These are phyloP conservation scores for Talaromyces verruculosus DNA, from an alignment of 2,329 filamentous ascomycete species.

Conservation along the genomic window DNA sequence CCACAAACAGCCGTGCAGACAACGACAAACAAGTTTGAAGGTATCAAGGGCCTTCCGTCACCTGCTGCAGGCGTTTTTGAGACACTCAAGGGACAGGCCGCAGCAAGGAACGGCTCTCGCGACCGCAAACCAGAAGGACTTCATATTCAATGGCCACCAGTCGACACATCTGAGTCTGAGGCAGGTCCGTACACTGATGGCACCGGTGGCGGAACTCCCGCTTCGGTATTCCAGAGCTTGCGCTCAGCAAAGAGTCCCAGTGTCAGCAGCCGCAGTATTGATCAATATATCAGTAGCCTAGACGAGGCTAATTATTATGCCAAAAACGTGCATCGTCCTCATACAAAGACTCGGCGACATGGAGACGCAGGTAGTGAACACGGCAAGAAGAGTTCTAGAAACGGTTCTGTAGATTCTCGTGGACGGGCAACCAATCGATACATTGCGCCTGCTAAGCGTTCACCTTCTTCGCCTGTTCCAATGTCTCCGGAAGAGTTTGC, in stretches of 20 bases:
- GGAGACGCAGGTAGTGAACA: conserved; percentile 46
- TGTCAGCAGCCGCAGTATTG: conserved; percentile 65
- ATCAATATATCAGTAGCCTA: conserved; percentile 83
- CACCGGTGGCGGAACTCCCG: conserved; percentile 47
- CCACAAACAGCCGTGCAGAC: conserved; percentile 67
- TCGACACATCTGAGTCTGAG: conserved; percentile 49
- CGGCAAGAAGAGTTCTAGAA: conserved; percentile 52
- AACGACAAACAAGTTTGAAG: conserved; percentile 61
- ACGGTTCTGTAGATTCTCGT: conserved; percentile 65
- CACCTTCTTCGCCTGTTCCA: conserved; percentile 85
- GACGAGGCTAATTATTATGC: conserved; percentile 70
- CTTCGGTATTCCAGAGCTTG: conserved; percentile 48
- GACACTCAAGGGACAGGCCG: conserved; percentile 59
- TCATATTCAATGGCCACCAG: conserved; percentile 59
- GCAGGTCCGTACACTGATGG: conserved; percentile 53
- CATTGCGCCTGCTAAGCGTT: conserved; percentile 75
- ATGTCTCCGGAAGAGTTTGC: conserved; percentile 86
- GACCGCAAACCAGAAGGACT: conserved; percentile 77
- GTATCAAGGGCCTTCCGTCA: conserved; percentile 63
- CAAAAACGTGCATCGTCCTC: conserved; percentile 49
- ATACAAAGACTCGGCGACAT: conserved; percentile 52
- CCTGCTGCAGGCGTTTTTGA: conserved; percentile 65
- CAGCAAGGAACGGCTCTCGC: conserved; percentile 61
- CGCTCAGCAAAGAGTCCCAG: conserved; percentile 56
- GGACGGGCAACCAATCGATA: conserved; percentile 66